Evolutionary conservation across 176 grass and related monocot species (phyloP).

Genomic region (Stipa capillata): DNA sequence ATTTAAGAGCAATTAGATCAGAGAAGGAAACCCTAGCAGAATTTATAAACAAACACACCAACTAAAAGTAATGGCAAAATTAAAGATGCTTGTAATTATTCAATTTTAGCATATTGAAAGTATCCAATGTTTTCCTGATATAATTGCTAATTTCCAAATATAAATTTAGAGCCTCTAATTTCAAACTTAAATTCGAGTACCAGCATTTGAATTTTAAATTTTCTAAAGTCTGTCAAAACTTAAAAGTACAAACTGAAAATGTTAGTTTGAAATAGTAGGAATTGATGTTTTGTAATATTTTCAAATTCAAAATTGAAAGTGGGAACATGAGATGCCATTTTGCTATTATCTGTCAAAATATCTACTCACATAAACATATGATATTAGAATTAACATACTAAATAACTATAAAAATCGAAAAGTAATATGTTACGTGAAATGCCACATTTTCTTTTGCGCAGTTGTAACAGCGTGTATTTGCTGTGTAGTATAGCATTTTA

Average conservation of each 20-base stretch:
- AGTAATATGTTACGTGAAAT: not conserved
- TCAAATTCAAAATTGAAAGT: not conserved
- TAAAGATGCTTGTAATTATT: not conserved
- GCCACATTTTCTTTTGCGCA: not conserved
- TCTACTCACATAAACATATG: not conserved
- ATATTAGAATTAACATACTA: not conserved
- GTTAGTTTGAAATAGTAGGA: not conserved
- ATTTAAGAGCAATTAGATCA: constrained; percentile 12
- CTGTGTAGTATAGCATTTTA: not conserved
- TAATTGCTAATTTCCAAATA: not conserved
- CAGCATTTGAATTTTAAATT: not conserved
- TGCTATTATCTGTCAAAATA: not conserved
- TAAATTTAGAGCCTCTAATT: not conserved
- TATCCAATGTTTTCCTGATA: not conserved
- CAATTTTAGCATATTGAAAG: not conserved
- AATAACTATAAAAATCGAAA: not conserved
- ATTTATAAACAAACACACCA: too few species aligned
- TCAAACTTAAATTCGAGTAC: not conserved
- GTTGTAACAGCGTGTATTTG: not conserved
- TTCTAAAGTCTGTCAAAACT: not conserved
- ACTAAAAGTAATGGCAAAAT: constrained; percentile 2
- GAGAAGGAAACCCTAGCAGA: not conserved
- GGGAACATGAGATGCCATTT: not conserved
- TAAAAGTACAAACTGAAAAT: not conserved
- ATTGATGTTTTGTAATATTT: not conserved